Conservation (phyloP, 345 rosid genomes). For the Linum usitatissimum region DNA sequence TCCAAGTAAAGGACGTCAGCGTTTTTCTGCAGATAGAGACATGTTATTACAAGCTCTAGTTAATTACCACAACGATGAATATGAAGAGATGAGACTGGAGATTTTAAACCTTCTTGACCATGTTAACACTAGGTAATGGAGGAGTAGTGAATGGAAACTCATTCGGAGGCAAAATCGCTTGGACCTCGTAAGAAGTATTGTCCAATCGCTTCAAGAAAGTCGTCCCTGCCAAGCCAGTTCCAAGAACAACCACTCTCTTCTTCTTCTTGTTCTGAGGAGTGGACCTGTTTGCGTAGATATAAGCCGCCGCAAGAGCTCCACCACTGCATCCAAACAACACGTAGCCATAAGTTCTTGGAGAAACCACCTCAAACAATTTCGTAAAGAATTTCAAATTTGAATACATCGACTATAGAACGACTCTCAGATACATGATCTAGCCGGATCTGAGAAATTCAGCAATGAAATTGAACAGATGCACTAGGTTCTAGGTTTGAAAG, state of each 20-base stretch:
- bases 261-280: conserved; percentile 38
- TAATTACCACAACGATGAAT: not conserved
- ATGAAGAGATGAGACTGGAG: not conserved
- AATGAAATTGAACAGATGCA: not conserved
- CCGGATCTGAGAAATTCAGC: not conserved
- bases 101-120: conserved; percentile 61
- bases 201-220: conserved; percentile 71
- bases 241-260: conserved; percentile 90
- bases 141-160: conserved; percentile 98
- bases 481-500: too few relatives aligned
- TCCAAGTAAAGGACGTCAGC: conserved; percentile 51
- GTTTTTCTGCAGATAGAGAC: conserved; percentile 33
- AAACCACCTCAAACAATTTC: not conserved
- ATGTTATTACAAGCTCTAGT: too few relatives aligned
- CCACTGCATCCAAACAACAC: conserved; percentile 44
- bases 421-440: not conserved
- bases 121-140: conserved; percentile 86
- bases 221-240: conserved; percentile 98
- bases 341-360: not conserved
- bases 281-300: conserved; percentile 51
- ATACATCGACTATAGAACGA: not conserved
- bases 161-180: conserved; percentile 85
- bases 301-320: conserved; percentile 72
- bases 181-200: conserved; percentile 58
- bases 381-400: too few relatives aligned